Conservation (phyloP, 352 stramenopile species). For the Globisporangium megalacanthum region DNA sequence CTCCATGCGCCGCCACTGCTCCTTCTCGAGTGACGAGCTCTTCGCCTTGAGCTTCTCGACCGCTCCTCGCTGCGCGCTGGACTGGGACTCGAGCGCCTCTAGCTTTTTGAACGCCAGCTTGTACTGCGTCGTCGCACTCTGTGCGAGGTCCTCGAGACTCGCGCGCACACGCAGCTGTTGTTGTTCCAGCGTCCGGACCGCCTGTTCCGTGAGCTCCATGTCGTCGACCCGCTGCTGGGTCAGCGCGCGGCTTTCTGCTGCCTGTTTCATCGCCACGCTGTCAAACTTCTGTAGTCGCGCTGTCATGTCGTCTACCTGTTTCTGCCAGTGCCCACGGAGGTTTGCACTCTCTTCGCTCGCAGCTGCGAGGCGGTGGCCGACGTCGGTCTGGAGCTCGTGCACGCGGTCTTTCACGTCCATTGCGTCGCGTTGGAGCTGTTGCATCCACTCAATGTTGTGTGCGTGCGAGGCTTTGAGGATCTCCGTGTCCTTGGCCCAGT, state of each 20-base stretch:
- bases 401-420: constrained; percentile 76
- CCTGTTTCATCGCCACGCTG: constrained; percentile 30
- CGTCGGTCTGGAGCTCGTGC: constrained; percentile 59
- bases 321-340: constrained; percentile 62
- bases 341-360: constrained; percentile 64
- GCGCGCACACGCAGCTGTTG: constrained; percentile 54
- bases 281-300: constrained; percentile 59
- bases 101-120: constrained; percentile 49
- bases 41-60: constrained; percentile 56
- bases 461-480: constrained; percentile 78
- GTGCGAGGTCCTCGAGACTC: constrained; percentile 46
- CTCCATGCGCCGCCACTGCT: constrained; percentile 67
- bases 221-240: constrained; percentile 62
- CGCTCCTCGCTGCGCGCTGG: constrained; percentile 20
- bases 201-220: constrained; percentile 72
- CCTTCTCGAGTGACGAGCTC: constrained; percentile 49
- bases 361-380: constrained; percentile 41
- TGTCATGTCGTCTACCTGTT: constrained; percentile 60
- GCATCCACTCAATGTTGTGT: constrained; percentile 85
- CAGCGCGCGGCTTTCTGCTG: constrained; percentile 29
- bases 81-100: constrained; percentile 45
- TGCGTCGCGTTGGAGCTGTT: constrained; percentile 74
- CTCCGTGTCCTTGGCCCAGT: constrained; percentile 85
- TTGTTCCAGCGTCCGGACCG: constrained; percentile 53
- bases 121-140: constrained; percentile 31